Base-by-base conservation (phyloP, 805 yeast species). In the Lipomyces spencermartinsiae region DNA sequence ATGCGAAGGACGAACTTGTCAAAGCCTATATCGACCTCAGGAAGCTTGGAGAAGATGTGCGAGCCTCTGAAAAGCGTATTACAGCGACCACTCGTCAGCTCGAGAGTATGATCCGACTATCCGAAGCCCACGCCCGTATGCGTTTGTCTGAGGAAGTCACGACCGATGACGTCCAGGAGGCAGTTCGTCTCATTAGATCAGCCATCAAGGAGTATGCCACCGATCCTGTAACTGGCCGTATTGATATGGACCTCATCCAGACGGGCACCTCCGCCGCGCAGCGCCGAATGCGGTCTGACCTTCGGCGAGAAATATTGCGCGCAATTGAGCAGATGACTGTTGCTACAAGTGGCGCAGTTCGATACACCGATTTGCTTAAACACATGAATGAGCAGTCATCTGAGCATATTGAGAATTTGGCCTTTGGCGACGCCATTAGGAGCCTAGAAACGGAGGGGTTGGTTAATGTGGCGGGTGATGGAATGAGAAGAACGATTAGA, bases 41-140 rank as follows among this genome's bases (percentile, higher is more conserved):
- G 73, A 91, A 89, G 76, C 81, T 92, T 70, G 99, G 99, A 63
- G 98, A 95, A 76, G 98, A 93, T 77, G 85, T 90, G 5, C 83
- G 97, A 67, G 82, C 93, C 1, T 83, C 92, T 12, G 98, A 95
- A 71, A 91, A 89, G 79, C 84, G 99, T 74, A 91, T 95, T 73
- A 95, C 99, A 0, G 99, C 99, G 3, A 95, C 99, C 0, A 94
- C 99, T 1, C 87, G 99, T 80, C 99, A 95, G 78, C 83, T 95
- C 66, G 99, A 95, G 80, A 89, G 96, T 62, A 92, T 95, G 97
- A 93, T 94, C 73, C 87, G 99, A 76, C 83, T 95, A 62, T 80
- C 97, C 0, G 99, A 95, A 80, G 99, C 98, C 0, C 98, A 95
- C 78, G 99, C 99, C 1, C 93, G 93, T 80, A 91, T 95, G 97